phyloP scores from a whole-genome alignment of 2,329 filamentous ascomycete genomes.

The Penicillium sp. region DNA sequence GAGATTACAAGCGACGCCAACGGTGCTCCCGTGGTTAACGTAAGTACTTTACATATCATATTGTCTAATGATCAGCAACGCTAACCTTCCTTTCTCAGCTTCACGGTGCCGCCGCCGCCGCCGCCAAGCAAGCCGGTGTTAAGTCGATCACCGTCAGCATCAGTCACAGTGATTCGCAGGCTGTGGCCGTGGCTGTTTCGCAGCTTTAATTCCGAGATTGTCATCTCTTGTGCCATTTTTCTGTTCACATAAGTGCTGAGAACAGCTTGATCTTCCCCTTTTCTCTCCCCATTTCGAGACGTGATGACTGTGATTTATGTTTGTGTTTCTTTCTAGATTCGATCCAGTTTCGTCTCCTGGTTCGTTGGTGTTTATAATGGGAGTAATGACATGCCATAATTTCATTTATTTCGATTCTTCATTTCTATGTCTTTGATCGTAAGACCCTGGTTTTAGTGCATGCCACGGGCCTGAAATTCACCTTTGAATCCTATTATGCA shows the following conservation, averaged over 20 bases:
- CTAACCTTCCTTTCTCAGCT: slow-evolving; percentile 60
- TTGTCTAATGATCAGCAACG: slow-evolving; percentile 7
- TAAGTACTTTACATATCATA: slow-evolving; percentile 53
- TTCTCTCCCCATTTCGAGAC: slow-evolving; percentile 17
- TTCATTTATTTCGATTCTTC: slow-evolving; percentile 1
- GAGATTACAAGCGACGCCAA: slow-evolving; percentile 81
- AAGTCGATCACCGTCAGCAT: slow-evolving; percentile 91
- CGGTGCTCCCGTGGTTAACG: slow-evolving; percentile 80
- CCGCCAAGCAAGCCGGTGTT: slow-evolving; percentile 82
- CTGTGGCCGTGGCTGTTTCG: slow-evolving; percentile 89
- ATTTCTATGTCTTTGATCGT: neutral
- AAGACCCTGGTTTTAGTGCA: no score
- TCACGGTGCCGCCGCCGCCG: slow-evolving; percentile 77
- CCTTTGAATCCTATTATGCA: no score
- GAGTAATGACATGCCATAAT: slow-evolving; percentile 24
- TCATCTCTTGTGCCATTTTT: neutral
- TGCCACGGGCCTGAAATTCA: no score
- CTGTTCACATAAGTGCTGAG: slow-evolving; percentile 6
- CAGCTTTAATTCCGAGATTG: slow-evolving; percentile 56
- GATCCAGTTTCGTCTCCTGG: slow-evolving; percentile 26
- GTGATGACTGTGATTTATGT: slow-evolving; percentile 29
- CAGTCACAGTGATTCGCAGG: slow-evolving; percentile 91
- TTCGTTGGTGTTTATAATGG: slow-evolving; percentile 27
- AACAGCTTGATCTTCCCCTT: neutral
- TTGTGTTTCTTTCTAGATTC: slow-evolving; percentile 17